These are phyloP conservation scores for Glycine tomentella DNA, from an alignment of 306 rosid genomes.

Conservation along the genomic window DNA sequence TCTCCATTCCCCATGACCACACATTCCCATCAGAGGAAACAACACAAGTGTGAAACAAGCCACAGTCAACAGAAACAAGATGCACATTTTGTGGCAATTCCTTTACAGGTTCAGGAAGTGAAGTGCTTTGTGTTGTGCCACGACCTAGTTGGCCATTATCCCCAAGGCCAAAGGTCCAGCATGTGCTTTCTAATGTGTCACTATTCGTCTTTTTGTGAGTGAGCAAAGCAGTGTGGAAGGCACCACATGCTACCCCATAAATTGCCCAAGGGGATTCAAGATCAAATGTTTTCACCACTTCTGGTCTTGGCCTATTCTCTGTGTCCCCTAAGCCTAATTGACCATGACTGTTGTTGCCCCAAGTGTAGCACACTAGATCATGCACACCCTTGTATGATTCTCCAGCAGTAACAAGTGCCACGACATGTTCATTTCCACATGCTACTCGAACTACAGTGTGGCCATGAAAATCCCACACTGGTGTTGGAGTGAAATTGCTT, in stretches of 20 bases:
- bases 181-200: constrained; percentile 62
- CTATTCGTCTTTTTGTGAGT: constrained; percentile 58
- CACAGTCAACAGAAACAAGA: constrained; percentile 74
- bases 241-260: constrained; percentile 85
- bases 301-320: constrained; percentile 67
- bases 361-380: constrained; percentile 78
- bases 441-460: constrained; percentile 80
- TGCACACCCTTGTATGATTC: constrained; percentile 60
- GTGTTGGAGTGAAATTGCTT: constrained; percentile 72
- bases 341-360: constrained; percentile 86
- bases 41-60: constrained; percentile 88
- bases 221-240: constrained; percentile 93
- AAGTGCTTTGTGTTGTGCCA: constrained; percentile 68
- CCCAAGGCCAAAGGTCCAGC: constrained; percentile 94
- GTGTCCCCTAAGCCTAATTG: constrained; percentile 87
- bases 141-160: constrained; percentile 97
- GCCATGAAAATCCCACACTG: constrained; percentile 77
- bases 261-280: constrained; percentile 51
- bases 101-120: constrained; percentile 65
- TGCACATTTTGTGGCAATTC: constrained; percentile 63
- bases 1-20: constrained; percentile 99
- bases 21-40: constrained; percentile 82
- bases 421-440: constrained; percentile 89
- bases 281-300: constrained; percentile 61
- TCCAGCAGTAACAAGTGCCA: constrained; percentile 71